phyloP scores from a whole-genome alignment of 1,284 basidiomycete species.

The Cutaneotrichosporon curvatum region DNA sequence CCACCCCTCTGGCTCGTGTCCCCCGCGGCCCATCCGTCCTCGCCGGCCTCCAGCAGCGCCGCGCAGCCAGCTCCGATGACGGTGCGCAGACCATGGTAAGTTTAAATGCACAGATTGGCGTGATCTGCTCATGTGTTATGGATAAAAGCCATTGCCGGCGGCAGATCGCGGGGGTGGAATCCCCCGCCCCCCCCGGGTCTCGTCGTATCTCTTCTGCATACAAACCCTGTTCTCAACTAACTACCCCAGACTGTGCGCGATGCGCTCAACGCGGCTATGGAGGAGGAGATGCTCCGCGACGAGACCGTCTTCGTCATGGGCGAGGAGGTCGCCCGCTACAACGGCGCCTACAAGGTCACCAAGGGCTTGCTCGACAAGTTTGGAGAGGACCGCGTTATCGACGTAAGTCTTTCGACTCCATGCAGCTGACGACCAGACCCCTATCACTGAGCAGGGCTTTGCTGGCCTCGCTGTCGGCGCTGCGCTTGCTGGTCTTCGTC shows the following conservation, averaged over 20 bases:
- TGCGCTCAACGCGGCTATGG: constrained; percentile 95
- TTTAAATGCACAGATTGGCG: constrained; percentile 1
- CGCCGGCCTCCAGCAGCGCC: constrained; percentile 23
- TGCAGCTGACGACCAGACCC: constrained; percentile 51
- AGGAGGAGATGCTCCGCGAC: constrained; percentile 98
- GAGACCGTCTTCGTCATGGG: constrained; percentile 92
- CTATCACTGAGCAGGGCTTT: constrained; percentile 98
- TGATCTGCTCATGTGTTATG: not conserved
- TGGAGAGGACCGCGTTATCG: constrained; percentile 96
- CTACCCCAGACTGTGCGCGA: constrained; percentile 85
- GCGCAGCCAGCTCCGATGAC: constrained; percentile 34
- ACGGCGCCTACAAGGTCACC: constrained; percentile 99
- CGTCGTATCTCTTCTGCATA: not conserved
- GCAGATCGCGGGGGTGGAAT: constrained; percentile 3
- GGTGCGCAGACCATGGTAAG: constrained; percentile 39
- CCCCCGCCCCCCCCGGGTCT: not conserved
- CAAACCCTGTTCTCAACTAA: not conserved
- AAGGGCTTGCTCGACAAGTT: constrained; percentile 99
- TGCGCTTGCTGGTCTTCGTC: constrained; percentile 86
- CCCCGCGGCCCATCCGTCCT: constrained; percentile 12
- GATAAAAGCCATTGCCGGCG: constrained; percentile 6
- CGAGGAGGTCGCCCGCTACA: constrained; percentile 98
- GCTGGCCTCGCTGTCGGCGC: constrained; percentile 93
- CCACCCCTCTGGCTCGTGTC: constrained; percentile 40
- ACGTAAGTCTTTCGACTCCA: constrained; percentile 47